These are phyloP conservation scores for Rosa persica DNA, from an alignment of 306 rosid species.

Conservation along the genomic window DNA sequence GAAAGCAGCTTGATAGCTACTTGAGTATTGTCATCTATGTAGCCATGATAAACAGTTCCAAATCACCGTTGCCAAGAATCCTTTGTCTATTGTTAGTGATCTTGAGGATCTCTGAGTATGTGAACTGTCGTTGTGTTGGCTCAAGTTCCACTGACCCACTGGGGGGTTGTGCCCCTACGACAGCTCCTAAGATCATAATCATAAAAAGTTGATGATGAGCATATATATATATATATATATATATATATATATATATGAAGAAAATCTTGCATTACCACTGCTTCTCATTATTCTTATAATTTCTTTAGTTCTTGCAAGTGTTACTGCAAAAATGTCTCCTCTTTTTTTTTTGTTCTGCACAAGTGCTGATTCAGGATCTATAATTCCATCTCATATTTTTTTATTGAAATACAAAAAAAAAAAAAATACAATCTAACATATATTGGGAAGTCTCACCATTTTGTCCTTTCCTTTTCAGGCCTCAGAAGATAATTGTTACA, in stretches of 20 bases:
- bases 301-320: too few species aligned
- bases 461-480: slow-evolving; percentile 19
- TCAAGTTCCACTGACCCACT: slow-evolving; percentile 16
- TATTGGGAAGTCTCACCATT: neutral
- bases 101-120: slow-evolving; percentile 31
- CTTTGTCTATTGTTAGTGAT: slow-evolving; percentile 47
- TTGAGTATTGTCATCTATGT: slow-evolving; percentile 32
- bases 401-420: too few species aligned
- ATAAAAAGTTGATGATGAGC: neutral
- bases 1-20: slow-evolving; percentile 63
- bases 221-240: neutral
- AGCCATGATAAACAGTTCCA: slow-evolving; percentile 48
- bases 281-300: too few species aligned
- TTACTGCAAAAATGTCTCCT: too few species aligned
- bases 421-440: neutral
- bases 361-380: too few species aligned
- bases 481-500: neutral
- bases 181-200: neutral
- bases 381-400: too few species aligned
- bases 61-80: slow-evolving; percentile 48
- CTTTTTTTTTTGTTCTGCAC: too few species aligned
- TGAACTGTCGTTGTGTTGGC: slow-evolving; percentile 31
- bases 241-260: neutral
- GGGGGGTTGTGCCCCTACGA: neutral
- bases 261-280: too few species aligned